Base-by-base conservation (phyloP, 352 stramenopile species). In the Pythium rishiriense region DNA sequence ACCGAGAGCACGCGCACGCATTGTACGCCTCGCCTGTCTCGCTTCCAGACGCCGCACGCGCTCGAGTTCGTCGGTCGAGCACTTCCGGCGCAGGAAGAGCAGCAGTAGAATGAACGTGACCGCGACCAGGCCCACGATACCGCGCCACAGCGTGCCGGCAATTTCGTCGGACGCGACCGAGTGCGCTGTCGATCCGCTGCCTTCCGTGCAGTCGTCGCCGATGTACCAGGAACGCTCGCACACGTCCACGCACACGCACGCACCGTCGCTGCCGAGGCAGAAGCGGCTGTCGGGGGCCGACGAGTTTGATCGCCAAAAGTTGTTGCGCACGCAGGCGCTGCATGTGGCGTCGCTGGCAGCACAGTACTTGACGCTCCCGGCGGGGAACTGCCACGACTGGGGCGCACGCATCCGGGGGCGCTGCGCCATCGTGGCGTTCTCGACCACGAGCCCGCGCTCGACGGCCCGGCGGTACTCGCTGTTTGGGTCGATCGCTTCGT, bases 381-480 rank as follows among this genome's bases (percentile, higher is more conserved):
- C 46, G 33, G 35, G 47, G 37, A 65, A 65, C 39, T 58, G 46
- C 58, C 58, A 65, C 58, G n/a, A 17, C 33, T 65, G 58, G n/a
- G 45, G 25, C 21, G 9, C 43, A 9, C 46, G 43, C 39, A 62
- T 41, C 5, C 29, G 35, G 1, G 35, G 24, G 5, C 7, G 53
- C 17, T 49, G 15, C 14, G 49, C 49, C 51, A 47, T 46, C 31
- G 37, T 47, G 12, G 56, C 56, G 35, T 63, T 52, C 10, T 37
- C 48, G 24, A 31, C 45, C 2, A 55, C 59, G 25, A 60, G 39
- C 24, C 49, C 49, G 17, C 0, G 4, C 4, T 43, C n/a, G 17
- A 66, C 58, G 19, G 59, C 59, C 28, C 25, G 15, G 3, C 2
- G 8, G 29, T 47, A 58, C 3, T 48, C 41, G 24, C 46, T 53